phyloP scores from a whole-genome alignment of 2,329 filamentous ascomycete genomes.

The Septoria petroselini region DNA sequence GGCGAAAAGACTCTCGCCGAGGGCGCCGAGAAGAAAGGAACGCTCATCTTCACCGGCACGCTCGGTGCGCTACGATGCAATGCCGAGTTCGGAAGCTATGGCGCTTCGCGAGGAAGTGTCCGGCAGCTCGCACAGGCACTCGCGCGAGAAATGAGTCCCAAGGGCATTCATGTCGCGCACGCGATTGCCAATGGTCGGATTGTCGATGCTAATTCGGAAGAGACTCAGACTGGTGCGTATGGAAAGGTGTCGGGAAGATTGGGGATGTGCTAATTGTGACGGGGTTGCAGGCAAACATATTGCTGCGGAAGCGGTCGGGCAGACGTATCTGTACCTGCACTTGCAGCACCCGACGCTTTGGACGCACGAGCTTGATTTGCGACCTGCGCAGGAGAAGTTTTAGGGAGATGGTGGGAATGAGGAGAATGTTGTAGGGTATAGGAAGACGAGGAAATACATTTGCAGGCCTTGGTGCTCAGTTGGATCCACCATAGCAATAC shows the following conservation, averaged over 20 bases:
- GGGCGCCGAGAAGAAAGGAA: slow-evolving; percentile 54
- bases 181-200: slow-evolving; percentile 57
- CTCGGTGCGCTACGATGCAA: slow-evolving; percentile 48
- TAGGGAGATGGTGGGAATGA: slow-evolving; percentile 22
- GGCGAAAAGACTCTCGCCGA: slow-evolving; percentile 49
- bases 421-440: neutral
- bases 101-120: slow-evolving; percentile 52
- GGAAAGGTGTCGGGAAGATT: neutral
- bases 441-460: neutral
- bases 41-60: slow-evolving; percentile 57
- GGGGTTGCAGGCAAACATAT: slow-evolving; percentile 47
- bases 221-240: slow-evolving; percentile 43
- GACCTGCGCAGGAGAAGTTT: slow-evolving; percentile 51
- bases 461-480: too few species aligned
- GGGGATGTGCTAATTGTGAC: neutral
- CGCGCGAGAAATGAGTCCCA: slow-evolving; percentile 56
- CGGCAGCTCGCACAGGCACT: slow-evolving; percentile 56
- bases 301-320: slow-evolving; percentile 57
- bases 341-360: slow-evolving; percentile 51
- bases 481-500: too few species aligned
- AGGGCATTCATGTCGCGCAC: slow-evolving; percentile 58
- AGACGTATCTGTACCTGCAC: slow-evolving; percentile 54
- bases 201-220: slow-evolving; percentile 50
- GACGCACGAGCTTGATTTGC: slow-evolving; percentile 51
- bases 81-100: slow-evolving; percentile 55